These are phyloP conservation scores for Ceratonia siliqua DNA, from an alignment of 306 rosid genomes.

Conservation along the genomic window DNA sequence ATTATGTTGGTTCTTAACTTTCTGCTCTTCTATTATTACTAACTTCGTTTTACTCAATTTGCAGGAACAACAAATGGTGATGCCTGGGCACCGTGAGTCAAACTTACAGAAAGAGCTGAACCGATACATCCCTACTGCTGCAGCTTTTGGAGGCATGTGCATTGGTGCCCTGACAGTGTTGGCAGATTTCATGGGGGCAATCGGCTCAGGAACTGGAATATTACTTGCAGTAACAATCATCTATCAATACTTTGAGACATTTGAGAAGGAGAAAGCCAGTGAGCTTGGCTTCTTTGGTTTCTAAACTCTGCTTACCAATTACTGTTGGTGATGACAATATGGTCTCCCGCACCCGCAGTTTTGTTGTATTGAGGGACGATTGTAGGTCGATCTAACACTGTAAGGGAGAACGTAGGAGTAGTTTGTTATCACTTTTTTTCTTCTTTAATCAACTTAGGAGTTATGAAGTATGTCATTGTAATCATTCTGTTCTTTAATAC, in stretches of 20 bases:
- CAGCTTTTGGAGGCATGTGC: conserved; percentile 74
- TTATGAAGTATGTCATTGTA: conserved; percentile 19
- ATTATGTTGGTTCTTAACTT: neutral
- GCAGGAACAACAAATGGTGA: conserved; percentile 81
- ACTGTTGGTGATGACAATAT: conserved; percentile 26
- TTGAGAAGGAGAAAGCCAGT: conserved; percentile 67
- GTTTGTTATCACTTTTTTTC: conserved; percentile 33
- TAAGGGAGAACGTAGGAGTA: conserved; percentile 42
- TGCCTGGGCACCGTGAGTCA: conserved; percentile 72
- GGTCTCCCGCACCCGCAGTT: conserved; percentile 40
- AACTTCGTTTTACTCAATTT: neutral
- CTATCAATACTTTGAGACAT: conserved; percentile 64
- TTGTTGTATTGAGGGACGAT: conserved; percentile 47
- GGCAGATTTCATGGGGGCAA: conserved; percentile 79
- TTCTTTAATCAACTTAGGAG: neutral
- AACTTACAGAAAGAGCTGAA: conserved; percentile 64
- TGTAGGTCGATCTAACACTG: conserved; percentile 49
- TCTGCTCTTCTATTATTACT: neutral
- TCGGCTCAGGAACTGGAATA: conserved; percentile 70
- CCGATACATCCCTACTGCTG: conserved; percentile 71
- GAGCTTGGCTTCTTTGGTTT: conserved; percentile 79
- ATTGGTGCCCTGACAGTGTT: conserved; percentile 73
- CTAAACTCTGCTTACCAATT: conserved; percentile 25
- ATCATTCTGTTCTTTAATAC: conserved; percentile 8
- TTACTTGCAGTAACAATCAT: conserved; percentile 73